Evolutionary conservation across 176 grass and related monocot species (phyloP).

Genomic region (Hordeum vulgare): DNA sequence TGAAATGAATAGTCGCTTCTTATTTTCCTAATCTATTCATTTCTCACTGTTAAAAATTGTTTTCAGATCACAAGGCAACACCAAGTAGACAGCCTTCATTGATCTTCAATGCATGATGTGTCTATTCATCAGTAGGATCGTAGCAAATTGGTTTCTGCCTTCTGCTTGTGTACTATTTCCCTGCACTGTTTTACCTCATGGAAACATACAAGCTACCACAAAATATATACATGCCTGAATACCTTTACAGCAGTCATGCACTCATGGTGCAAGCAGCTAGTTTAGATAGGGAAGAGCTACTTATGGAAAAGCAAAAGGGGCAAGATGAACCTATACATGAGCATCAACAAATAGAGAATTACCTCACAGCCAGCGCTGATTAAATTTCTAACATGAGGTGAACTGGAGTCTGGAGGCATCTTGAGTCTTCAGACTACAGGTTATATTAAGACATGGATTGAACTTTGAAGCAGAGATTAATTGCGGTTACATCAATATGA

Average conservation of each 20-base stretch:
- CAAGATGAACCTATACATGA: background rate
- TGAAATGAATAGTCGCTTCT: background rate
- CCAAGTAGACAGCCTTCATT: background rate
- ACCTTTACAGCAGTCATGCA: background rate
- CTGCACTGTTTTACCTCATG: background rate
- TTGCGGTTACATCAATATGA: background rate
- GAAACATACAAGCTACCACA: background rate
- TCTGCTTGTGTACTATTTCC: background rate
- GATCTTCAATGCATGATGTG: background rate
- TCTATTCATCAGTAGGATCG: background rate
- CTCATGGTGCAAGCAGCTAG: background rate
- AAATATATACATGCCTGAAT: background rate
- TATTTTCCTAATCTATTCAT: background rate
- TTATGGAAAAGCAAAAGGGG: background rate
- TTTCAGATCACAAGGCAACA: conserved; percentile 4
- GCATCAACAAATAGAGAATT: background rate
- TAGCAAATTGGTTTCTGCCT: background rate
- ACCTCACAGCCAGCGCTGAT: background rate
- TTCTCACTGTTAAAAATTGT: background rate
- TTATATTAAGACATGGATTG: background rate
- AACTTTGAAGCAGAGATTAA: background rate
- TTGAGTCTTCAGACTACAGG: background rate
- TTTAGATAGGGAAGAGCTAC: background rate
- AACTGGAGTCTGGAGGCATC: background rate
- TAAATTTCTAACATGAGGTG: background rate